Conservation (phyloP, 805 yeast genomes). For the Sugiyamaella qingdaonensis region DNA sequence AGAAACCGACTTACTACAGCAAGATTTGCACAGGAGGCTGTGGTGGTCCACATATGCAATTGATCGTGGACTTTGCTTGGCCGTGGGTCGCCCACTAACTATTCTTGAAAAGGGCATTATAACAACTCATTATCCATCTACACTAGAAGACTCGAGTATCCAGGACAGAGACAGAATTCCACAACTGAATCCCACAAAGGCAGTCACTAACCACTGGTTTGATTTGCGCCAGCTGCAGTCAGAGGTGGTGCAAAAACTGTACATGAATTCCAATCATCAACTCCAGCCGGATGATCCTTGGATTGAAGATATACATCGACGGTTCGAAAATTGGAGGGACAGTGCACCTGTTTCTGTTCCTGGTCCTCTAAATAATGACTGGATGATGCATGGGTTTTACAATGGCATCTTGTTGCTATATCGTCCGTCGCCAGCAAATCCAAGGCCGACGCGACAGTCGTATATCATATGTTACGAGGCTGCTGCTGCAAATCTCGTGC, state of each 20-base stretch:
- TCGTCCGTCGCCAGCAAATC: constrained; percentile 15
- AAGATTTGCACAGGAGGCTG: constrained; percentile 7
- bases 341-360: constrained; percentile 1
- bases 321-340: constrained; percentile 10
- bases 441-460: constrained; percentile 9
- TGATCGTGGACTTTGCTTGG: constrained; percentile 12
- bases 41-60: constrained; percentile 16
- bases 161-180: not conserved
- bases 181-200: constrained; percentile 4
- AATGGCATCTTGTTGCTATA: constrained; percentile 11
- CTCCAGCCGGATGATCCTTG: constrained; percentile 9
- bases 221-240: constrained; percentile 12
- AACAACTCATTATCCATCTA: constrained; percentile 12
- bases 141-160: constrained; percentile 11
- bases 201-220: constrained; percentile 15
- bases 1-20: not conserved
- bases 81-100: constrained; percentile 14
- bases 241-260: constrained; percentile 10
- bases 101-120: constrained; percentile 6
- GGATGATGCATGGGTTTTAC: constrained; percentile 11
- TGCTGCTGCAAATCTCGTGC: constrained; percentile 8
- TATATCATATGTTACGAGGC: constrained; percentile 12
- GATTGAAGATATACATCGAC: constrained; percentile 9
- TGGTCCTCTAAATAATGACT: constrained; percentile 11
- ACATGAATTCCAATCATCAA: constrained; percentile 4